Evolutionary conservation across 106 monocot species (phyloP), one percentile per base, ranked within the genome.

Genomic region (Ottelia alismoides): DNA sequence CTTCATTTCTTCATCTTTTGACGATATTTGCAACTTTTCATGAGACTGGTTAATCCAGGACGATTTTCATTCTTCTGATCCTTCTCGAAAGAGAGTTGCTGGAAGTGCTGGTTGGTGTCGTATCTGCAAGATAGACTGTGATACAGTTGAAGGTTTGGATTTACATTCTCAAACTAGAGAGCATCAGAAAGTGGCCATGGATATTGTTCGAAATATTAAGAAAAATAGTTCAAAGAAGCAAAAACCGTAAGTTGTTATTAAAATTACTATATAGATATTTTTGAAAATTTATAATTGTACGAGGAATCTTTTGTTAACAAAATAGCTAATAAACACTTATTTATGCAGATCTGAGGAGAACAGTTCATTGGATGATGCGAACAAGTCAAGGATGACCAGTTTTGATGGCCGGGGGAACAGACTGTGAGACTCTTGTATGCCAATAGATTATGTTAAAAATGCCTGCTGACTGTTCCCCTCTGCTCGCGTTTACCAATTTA

Each of bases 181-280:
- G 25, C 96, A 98, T 64, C 88, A 98, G 58, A 81, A 82, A 35
- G 77, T 57, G 71, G 69, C 85, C 2, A 89, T 98, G 96, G 96
- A 98, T 48, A 74, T 98, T 55, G 78, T 98, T 46, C 45, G 85
- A 21, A 72, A 49, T 57, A 98, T 98, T 32, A 89, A 98, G 61
- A 63, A 74, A 50, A 72, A 82, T 2, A 69, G 61, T 75, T 67
- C 66, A 51, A 85, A 82, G 72, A 85, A 77, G 59, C 60, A 66
- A 27, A 96, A 78, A 48, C 14, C 64, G 70, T 81, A 30, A 59
- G 64, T 22, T 51, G 61, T 31, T 64, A 49, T 24, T 47, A 5
- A 21, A 27, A 1, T 1, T 16, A 3, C 27, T 14, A 20, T 28
- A 18, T 19, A 25, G 5, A 18, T 12, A 7, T 28, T 26, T 47